Evolutionary conservation across 805 yeast genomes (phyloP), one percentile per base, ranked within the genome.

Genomic region (Candida stauntonica): DNA sequence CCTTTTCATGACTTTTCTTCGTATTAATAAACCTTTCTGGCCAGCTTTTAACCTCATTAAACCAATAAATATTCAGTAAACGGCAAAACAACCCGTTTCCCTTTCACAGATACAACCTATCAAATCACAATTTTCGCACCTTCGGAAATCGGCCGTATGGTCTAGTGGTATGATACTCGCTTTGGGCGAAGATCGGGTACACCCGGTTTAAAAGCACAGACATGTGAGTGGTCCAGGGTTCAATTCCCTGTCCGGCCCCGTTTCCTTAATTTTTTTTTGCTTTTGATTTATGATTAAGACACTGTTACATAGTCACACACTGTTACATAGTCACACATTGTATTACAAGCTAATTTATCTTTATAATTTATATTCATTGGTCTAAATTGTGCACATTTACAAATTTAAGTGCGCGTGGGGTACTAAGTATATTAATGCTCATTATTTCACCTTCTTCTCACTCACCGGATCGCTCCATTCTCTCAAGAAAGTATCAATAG

Each of bases 81-180:
- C 11, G 28, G 6, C 8, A 26, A 12, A 12, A 7, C n/a, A 12
- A 7, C 11, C n/a, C 5, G 5, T 28, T 14, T n/a, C 9, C 12
- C n/a, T 7, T 13, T 5, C 32, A n/a, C n/a, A n/a, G n/a, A n/a
- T n/a, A n/a, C n/a, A n/a, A n/a, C n/a, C n/a, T n/a, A n/a, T n/a
- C n/a, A n/a, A n/a, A n/a, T n/a, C n/a, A n/a, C n/a, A n/a, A n/a
- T n/a, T n/a, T n/a, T n/a, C n/a, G 16, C 35, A 6, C 4, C 7
- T 18, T 19, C 21, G 13, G 20, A 38, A 43, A 42, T 26, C 33
- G 57, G 56, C 56, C 54, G 55, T 33, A 50, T 53, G 57, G 57
- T 53, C 57, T 53, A 53, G 57, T 53, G 54, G 57, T 53, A 53
- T 53, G 57, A 53, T 53, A 46, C 57, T 51, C 56, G 57, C 57